Evolutionary conservation across 2,329 filamentous ascomycete species (phyloP), one percentile per base, ranked within the genome.

Genomic region (Fusarium anthophilum): DNA sequence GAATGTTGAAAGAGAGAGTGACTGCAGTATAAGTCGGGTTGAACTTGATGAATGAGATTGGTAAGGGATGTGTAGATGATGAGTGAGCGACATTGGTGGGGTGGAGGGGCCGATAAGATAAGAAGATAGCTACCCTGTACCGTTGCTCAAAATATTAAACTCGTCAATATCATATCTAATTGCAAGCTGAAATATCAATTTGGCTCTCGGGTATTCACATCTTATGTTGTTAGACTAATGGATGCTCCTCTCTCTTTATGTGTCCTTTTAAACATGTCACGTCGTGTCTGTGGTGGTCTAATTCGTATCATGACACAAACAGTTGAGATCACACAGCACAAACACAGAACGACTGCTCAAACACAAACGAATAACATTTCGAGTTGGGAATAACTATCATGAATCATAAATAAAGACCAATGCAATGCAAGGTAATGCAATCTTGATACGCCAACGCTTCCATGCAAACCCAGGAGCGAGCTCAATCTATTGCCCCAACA

Each of bases 61-160:
- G 69, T 72, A 70, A 75, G 62, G 57, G 48, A 59, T 63, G 51
- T 63, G 69, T 71, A 70, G 60, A 56, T 71, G 60, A 73, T 76
- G 72, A 73, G 62, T 70, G 72, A 75, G 72, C 47, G 59, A 44
- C 30, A 12, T 55, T 54, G 54, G 66, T 63, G 66, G 58, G 58
- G 53, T 51, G 57, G 44, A 43, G 32, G 55, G 32, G 56, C 12
- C 41, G 72, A 75, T 75, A 73, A 75, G 72, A 75, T 75, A 75
- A 75, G 41, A 30, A 3, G 2, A 0, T 0, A 8, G 4, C 12
- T 73, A 74, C 71, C 71, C 71, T 74, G 8, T 2, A 72, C 38
- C 3, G 14, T 2, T 22, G 12, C 1, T 17, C 13, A 17, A 3
- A 35, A 14, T 4, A 7, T 5, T 5, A 5, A 13, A 6, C 9